Base-by-base conservation (phyloP, 257 asterid genomes). In the Capsicum chinense region DNA sequence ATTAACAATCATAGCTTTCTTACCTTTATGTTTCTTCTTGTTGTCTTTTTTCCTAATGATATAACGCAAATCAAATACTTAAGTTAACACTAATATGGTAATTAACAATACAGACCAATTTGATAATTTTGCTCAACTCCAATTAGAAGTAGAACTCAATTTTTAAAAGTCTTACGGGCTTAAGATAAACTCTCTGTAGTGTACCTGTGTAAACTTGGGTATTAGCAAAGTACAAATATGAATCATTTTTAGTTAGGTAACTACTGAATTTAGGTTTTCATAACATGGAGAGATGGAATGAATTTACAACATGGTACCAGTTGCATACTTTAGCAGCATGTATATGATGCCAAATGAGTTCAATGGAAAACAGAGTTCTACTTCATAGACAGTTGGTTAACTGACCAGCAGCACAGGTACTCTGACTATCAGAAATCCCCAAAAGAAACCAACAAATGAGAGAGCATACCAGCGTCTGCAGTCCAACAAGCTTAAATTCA, bases 401-500 rank as follows among this genome's bases (percentile, higher is more conserved):
- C 13, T 74, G 81, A 13, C 63, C 15, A 76, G 48, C 48, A 76
- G 81, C 48, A 21, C 8, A 15, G 10, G 37, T 37, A 47, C 79
- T 57, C 82, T 44, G 3, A 67, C 19, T 59, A 63, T 82, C 79
- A 44, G 79, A 57, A 59, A 71, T 62, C 37, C 12, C 76, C 64
- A 78, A 62, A 59, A 21, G 62, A 1, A 50, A 59, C 42, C 83
- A 83, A 42, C 64, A 74, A 60, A 52, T 62, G 64, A 84, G 56
- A 82, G 50, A 37, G 82, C 92, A 79, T 91, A 93, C 93, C 93
- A 93, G 81, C 62, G 97, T 89, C 86, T 91, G 91, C 58, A 91
- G 86, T 84, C 94, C 95, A 63, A 86, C 86, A 86, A 89, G 86
- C 81, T 87, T 91, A 79, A 89, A 81, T 63, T 91, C 94, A 83